These are phyloP conservation scores for Podospora appendiculata DNA, from an alignment of 495 filamentous ascomycete species.

Conservation along the genomic window DNA sequence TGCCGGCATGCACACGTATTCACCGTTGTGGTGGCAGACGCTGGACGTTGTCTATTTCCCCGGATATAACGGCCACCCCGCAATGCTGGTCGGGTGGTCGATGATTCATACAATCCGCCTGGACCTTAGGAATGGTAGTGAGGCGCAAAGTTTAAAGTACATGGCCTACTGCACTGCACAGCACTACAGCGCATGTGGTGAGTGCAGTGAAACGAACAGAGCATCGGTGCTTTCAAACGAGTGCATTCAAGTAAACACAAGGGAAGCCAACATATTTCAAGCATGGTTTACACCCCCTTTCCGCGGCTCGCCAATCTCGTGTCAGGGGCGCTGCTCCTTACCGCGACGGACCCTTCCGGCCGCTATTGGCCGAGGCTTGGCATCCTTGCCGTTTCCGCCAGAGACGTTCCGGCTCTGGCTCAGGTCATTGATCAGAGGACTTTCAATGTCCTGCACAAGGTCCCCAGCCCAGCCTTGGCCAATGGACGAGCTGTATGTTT, in stretches of 20 bases:
- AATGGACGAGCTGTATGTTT: conserved; percentile 19
- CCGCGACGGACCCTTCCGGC: neutral
- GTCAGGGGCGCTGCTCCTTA: conserved; percentile 1
- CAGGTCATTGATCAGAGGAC: conserved; percentile 33
- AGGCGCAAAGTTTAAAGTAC: neutral
- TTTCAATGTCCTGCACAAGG: conserved; percentile 26
- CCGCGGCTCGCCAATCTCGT: neutral
- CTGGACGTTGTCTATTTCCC: no score
- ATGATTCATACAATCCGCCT: neutral
- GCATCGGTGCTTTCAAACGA: neutral
- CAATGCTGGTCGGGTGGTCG: no score
- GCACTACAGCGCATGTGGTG: neutral
- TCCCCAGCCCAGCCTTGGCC: conserved; percentile 18
- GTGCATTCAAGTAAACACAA: neutral
- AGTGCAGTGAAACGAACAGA: neutral
- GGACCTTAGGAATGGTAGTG: no score
- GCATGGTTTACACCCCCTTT: neutral
- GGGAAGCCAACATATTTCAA: neutral
- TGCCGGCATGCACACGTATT: neutral
- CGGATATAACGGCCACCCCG: no score
- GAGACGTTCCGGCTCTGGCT: conserved; percentile 26
- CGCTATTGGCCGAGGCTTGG: neutral
- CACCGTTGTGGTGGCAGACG: neutral
- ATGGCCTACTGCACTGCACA: neutral
- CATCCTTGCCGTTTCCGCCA: neutral